Evolutionary conservation across 140 eudicot species (phyloP).

Genomic region (Flaveria floridana): DNA sequence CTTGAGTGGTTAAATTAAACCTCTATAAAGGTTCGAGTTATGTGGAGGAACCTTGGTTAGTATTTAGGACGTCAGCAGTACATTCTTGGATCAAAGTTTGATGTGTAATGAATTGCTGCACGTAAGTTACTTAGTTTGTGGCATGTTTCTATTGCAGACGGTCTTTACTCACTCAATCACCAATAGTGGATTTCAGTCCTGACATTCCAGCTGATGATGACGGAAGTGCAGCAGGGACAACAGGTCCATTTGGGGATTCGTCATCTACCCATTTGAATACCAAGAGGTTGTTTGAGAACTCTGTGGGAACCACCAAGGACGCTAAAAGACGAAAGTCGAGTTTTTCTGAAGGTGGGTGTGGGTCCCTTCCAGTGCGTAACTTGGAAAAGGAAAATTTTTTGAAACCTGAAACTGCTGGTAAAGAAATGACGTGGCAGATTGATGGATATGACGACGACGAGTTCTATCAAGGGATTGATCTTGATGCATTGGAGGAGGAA

Average conservation of each 20-base stretch:
- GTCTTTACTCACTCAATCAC: constrained; percentile 87
- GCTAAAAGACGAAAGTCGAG: constrained; percentile 56
- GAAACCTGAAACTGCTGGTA: constrained; percentile 32
- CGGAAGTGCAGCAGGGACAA: constrained; percentile 40
- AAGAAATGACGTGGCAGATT: constrained; percentile 28
- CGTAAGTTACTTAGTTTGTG: neutral
- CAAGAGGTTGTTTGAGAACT: constrained; percentile 11
- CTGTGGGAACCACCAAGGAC: constrained; percentile 11
- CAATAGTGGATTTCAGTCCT: constrained; percentile 45
- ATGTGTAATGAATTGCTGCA: neutral
- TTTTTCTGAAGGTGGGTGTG: constrained; percentile 36
- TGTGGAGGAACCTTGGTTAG: too few relatives aligned
- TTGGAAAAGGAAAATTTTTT: constrained; percentile 50
- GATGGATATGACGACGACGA: constrained; percentile 46
- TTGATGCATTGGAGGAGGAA: constrained; percentile 90
- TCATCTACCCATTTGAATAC: constrained; percentile 30
- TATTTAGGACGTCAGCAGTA: neutral
- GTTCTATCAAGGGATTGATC: constrained; percentile 69
- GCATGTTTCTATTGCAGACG: constrained; percentile 53
- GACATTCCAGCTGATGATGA: constrained; percentile 33
- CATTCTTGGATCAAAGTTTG: constrained; percentile 3
- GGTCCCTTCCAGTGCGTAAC: constrained; percentile 54
- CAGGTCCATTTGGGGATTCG: constrained; percentile 38
- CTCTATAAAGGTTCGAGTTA: too few relatives aligned
- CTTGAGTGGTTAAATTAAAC: neutral